Evolutionary conservation across 495 filamentous ascomycete genomes (phyloP).

Genomic region (Neurospora tetraspora): DNA sequence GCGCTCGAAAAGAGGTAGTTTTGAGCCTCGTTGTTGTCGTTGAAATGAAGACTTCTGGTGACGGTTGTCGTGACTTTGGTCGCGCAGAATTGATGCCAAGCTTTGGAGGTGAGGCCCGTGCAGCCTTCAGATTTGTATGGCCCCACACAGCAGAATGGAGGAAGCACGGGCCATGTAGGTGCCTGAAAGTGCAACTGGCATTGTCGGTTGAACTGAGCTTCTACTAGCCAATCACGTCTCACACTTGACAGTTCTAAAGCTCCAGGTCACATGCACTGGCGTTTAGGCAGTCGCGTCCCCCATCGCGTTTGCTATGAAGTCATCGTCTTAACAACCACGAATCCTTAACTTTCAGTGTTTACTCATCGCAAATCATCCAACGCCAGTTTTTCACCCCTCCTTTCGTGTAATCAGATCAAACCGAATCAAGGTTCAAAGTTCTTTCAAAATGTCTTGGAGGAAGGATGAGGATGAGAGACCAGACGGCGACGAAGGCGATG

Average conservation of each 20-base stretch:
- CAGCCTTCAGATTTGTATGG: too few relatives aligned
- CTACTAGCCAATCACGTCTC: conserved; percentile 5
- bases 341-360: background rate
- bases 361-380: background rate
- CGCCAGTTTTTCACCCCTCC: background rate
- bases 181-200: background rate
- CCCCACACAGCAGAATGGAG: background rate
- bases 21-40: too few relatives aligned
- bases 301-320: conserved; percentile 3
- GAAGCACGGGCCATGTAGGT: background rate
- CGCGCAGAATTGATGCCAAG: too few relatives aligned
- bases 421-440: background rate
- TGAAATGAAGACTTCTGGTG: too few relatives aligned
- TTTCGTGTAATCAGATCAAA: background rate
- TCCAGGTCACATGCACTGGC: conserved; percentile 15
- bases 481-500: conserved; percentile 56
- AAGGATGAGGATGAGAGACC: conserved; percentile 37
- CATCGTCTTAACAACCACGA: conserved; percentile 1
- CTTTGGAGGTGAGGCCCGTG: too few relatives aligned
- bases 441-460: conserved; percentile 29
- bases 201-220: background rate
- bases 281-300: conserved; percentile 22
- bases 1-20: too few relatives aligned
- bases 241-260: background rate
- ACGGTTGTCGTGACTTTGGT: too few relatives aligned